These are phyloP conservation scores for Hibiscus mutabilis DNA, from an alignment of 345 rosid species.

Conservation along the genomic window DNA sequence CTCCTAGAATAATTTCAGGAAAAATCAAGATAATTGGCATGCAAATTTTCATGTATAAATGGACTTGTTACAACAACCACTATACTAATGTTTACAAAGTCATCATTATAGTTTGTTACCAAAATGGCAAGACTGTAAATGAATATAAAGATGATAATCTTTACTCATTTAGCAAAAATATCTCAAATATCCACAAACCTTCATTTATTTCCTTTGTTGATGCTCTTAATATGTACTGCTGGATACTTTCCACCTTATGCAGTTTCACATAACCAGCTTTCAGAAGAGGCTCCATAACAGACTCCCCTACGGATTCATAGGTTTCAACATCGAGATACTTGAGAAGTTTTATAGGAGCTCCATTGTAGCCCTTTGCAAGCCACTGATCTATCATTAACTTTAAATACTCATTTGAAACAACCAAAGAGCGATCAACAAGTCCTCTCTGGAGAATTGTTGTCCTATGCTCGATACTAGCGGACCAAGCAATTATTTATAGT, in stretches of 20 bases:
- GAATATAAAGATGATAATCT: conserved; percentile 7
- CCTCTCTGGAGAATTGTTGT: conserved; percentile 86
- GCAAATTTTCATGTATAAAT: background rate
- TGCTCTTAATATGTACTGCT: conserved; percentile 37
- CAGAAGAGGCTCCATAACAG: conserved; percentile 67
- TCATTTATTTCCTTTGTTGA: conserved; percentile 26
- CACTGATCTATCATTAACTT: conserved; percentile 81
- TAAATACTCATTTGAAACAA: conserved; percentile 79
- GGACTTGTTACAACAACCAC: background rate
- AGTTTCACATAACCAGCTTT: conserved; percentile 53
- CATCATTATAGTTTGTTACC: background rate
- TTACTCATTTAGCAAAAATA: conserved; percentile 12
- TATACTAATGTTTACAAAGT: background rate
- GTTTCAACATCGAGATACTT: conserved; percentile 95
- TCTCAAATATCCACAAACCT: conserved; percentile 37
- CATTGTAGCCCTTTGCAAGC: conserved; percentile 70
- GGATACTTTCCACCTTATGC: conserved; percentile 43
- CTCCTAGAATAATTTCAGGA: conserved; percentile 28
- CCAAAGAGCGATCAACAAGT: conserved; percentile 72
- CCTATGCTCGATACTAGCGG: conserved; percentile 75
- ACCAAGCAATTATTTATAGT: too few relatives aligned
- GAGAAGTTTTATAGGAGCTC: conserved; percentile 68
- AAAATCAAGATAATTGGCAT: background rate
- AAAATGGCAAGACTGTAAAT: background rate
- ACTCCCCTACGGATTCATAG: conserved; percentile 78